A percentile compares a stretch with the other conserved stretches of the same genome.
phyloP scores from a whole-genome alignment of 441 rosid genomes.

The Omphalea diandra region DNA sequence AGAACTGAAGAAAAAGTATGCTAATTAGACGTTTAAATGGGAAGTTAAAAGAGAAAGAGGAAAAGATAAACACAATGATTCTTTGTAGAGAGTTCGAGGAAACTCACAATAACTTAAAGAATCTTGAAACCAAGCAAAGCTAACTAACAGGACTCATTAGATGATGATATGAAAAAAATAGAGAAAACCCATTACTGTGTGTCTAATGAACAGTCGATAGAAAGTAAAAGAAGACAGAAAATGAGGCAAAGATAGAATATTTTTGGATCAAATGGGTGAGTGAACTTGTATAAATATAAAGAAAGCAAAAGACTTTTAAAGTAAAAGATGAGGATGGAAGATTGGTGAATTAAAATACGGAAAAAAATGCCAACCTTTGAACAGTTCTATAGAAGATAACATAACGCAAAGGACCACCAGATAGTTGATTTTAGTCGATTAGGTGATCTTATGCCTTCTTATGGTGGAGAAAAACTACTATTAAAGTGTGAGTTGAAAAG shows the following conservation, averaged over 20 bases:
- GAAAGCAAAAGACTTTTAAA: too few relatives aligned
- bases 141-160: neutral
- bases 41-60: neutral
- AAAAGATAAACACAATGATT: neutral
- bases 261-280: too few relatives aligned
- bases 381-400: constrained; percentile 28
- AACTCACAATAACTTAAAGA: constrained; percentile 13
- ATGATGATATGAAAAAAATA: neutral
- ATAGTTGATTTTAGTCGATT: constrained; percentile 16
- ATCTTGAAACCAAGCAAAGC: constrained; percentile 16
- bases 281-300: too few relatives aligned
- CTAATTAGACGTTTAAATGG: neutral
- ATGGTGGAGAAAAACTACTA: constrained; percentile 25
- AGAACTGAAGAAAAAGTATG: neutral
- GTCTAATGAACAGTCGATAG: neutral
- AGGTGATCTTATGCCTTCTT: too few relatives aligned
- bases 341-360: neutral
- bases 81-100: constrained; percentile 16
- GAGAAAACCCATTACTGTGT: constrained; percentile 12
- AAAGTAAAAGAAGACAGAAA: neutral
- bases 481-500: constrained; percentile 17
- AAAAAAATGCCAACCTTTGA: constrained; percentile 9
- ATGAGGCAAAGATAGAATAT: neutral
- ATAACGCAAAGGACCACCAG: constrained; percentile 28
- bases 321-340: neutral